Evolutionary conservation across 257 asterid genomes (phyloP), one percentile per base, ranked within the genome.

Genomic region (Primulina huaijiensis): DNA sequence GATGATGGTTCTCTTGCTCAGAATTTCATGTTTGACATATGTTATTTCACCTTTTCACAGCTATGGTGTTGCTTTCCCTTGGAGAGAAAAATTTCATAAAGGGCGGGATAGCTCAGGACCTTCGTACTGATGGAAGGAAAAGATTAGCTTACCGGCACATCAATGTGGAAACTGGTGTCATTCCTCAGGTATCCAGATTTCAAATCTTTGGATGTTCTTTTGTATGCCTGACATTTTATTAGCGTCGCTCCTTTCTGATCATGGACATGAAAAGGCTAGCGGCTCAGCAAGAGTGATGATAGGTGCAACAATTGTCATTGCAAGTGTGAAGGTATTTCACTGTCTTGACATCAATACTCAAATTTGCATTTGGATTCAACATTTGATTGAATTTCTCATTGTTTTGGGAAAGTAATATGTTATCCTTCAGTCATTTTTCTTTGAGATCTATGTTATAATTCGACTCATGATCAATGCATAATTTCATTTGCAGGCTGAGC

Each of bases 231-330:
- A 34, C 55, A 27, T 27, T 65, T 37, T 30, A 5, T 43, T 23
- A 8, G 37, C 46, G 60, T 71, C 68, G 46, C 66, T 65, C 7
- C 65, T 62, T 73, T 68, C 71, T 76, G 58, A 20, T 57, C 21
- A 33, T 77, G 70, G 43, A 43, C 71, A 72, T 73, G 70, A n/a
- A 73, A 68, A 92, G 97, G 99, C 99, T 50, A 90, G 88, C 83
- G 96, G 99, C 75, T 93, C 97, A 8, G 96, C 97, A 52, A 86
- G 90, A 85, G 90, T 93, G 59, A 89, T 83, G 86, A 74, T 93
- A 61, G 97, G 99, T 70, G 90, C 87, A 19, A 93, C 97, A 12
- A 90, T 90, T 70, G 99, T 93, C 66, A 86, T 89, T 61, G 99
- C 95, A 0, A 83, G 94, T 70, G 96, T 87, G 62, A 90, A 90